A percentile compares a stretch with the other conserved stretches of the same genome.
Evolutionary conservation across 2,329 filamentous ascomycete genomes (phyloP).

Genomic region (Pestalotiopsis sp.): DNA sequence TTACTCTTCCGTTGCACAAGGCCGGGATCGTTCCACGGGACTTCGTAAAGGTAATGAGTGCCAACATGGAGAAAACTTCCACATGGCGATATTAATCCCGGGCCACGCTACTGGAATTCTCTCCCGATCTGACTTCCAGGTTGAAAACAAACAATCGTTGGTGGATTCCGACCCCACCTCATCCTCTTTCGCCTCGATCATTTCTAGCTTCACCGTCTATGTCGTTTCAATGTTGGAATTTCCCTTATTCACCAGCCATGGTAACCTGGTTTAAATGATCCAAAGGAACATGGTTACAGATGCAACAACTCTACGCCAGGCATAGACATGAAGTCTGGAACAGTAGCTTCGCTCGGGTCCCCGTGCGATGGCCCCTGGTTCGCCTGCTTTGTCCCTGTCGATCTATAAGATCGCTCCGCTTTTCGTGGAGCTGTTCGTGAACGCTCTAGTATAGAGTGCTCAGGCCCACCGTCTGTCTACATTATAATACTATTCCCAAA

Average conservation of each 20-base stretch:
- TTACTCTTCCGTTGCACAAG: neutral
- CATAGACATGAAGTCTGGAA: neutral
- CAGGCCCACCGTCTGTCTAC: neutral
- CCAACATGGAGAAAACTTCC: neutral
- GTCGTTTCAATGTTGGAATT: neutral
- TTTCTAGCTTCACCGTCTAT: neutral
- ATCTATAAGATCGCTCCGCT: slow-evolving; percentile 5
- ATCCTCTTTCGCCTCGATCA: neutral
- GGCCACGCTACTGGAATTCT: neutral
- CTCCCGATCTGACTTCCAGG: neutral
- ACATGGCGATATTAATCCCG: neutral
- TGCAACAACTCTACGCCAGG: too few species aligned
- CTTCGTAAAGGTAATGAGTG: neutral
- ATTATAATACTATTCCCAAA: neutral
- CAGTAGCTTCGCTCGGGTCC: neutral
- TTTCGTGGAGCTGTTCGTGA: neutral
- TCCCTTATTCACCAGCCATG: neutral
- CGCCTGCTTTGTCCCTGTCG: slow-evolving; percentile 2
- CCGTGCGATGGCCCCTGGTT: neutral
- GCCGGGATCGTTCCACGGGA: neutral
- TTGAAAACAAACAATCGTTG: neutral
- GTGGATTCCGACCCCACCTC: neutral
- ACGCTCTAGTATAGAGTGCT: neutral
- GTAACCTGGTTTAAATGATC: neutral
- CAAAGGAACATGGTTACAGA: too few species aligned